These are phyloP conservation scores for Psilocybe azurescens DNA, from an alignment of 768 basidiomycete genomes.

Conservation along the genomic window DNA sequence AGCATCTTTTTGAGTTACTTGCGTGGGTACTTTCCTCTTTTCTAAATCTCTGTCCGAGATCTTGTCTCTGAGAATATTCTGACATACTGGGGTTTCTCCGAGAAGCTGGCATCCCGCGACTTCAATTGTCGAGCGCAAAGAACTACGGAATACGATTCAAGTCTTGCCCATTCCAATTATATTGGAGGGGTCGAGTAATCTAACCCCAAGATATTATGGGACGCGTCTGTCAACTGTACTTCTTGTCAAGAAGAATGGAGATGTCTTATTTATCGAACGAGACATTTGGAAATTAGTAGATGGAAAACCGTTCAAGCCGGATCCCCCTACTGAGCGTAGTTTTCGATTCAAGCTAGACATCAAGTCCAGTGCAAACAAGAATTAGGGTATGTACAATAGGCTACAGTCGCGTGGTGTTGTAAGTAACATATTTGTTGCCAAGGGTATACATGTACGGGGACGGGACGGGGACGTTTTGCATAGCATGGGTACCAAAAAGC, in stretches of 20 bases:
- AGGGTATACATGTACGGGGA: conserved; percentile 9
- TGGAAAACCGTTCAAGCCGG: conserved; percentile 43
- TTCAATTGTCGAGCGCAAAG: conserved; percentile 51
- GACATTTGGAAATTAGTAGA: conserved; percentile 64
- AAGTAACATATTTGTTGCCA: conserved; percentile 10
- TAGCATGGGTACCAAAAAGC: conserved; percentile 8
- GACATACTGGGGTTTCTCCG: conserved; percentile 32
- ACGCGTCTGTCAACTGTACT: conserved; percentile 79
- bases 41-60: conserved; percentile 14
- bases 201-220: conserved; percentile 49
- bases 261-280: conserved; percentile 71
- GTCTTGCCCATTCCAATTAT: conserved; percentile 56
- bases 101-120: conserved; percentile 52
- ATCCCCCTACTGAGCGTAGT: conserved; percentile 49
- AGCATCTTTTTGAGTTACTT: conserved; percentile 67
- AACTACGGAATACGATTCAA: conserved; percentile 67
- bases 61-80: conserved; percentile 25
- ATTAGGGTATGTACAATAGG: conserved; percentile 21
- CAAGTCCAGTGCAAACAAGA: conserved; percentile 17
- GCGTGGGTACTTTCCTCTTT: conserved; percentile 55
- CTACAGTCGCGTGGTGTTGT: conserved; percentile 10
- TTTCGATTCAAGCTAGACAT: conserved; percentile 53
- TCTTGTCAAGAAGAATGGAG: conserved; percentile 63
- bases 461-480: background rate
- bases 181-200: conserved; percentile 30